A percentile compares a stretch with the other conserved stretches of the same genome.
Conservation (phyloP, 2,329 filamentous ascomycete genomes). For the Periconia sp. region DNA sequence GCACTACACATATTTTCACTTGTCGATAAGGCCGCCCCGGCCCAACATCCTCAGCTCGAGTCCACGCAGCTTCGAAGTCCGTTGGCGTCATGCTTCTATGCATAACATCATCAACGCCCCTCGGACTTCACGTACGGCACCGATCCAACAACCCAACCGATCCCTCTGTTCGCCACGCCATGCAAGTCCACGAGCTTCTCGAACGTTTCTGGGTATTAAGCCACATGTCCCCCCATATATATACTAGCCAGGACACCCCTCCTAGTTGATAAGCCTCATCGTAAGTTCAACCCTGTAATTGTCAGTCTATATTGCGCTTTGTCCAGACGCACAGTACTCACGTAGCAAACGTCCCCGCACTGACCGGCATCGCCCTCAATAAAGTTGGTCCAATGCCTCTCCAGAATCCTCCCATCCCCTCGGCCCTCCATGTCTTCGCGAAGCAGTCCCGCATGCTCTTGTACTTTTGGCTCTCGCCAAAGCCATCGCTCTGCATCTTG, state of each 20-base stretch:
- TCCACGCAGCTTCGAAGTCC: no score
- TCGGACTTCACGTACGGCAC: no score
- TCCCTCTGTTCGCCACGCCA: no score
- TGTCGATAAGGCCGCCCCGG: no score
- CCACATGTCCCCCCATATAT: no score
- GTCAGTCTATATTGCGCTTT: constrained; percentile 12
- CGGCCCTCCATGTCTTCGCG: constrained; percentile 75
- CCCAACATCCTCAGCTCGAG: no score
- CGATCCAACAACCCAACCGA: no score
- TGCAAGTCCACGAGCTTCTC: background rate
- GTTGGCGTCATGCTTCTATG: no score
- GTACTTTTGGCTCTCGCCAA: constrained; percentile 75
- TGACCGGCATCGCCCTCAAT: constrained; percentile 94
- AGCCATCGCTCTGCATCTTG: constrained; percentile 98
- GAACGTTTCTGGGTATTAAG: no score
- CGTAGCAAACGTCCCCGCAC: constrained; percentile 95
- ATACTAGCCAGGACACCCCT: constrained; percentile 1
- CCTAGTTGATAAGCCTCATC: constrained; percentile 48
- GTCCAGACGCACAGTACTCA: constrained; percentile 37
- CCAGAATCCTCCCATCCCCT: constrained; percentile 89
- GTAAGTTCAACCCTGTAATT: constrained; percentile 31
- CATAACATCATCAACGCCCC: no score
- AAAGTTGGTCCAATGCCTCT: constrained; percentile 90
- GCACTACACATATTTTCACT: no score
- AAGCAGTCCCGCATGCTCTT: constrained; percentile 89